Conservation (phyloP, 2,329 filamentous ascomycete species). For the Penicillium sp. region DNA sequence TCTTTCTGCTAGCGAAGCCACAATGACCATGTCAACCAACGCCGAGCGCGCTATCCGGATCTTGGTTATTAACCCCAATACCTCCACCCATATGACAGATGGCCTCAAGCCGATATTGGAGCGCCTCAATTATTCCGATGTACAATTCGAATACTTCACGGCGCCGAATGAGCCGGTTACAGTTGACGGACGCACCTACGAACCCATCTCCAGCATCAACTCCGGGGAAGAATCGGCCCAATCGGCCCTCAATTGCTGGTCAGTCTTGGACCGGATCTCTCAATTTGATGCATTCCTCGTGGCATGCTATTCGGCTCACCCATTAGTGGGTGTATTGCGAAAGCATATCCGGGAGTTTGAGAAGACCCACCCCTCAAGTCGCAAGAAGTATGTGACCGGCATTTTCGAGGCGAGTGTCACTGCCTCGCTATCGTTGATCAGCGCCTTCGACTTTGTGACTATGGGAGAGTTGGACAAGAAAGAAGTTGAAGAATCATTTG, state of each 20-base stretch:
- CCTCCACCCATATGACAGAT: conserved; percentile 46
- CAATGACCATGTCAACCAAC: conserved; percentile 3
- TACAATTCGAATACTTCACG: conserved; percentile 43
- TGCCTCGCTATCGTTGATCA: conserved; percentile 58
- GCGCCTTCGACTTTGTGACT: conserved; percentile 36
- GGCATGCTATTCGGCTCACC: conserved; percentile 85
- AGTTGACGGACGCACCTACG: conserved; percentile 30
- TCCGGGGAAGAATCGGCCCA: conserved; percentile 65
- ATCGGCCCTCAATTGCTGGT: conserved; percentile 64
- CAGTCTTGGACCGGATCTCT: conserved; percentile 48
- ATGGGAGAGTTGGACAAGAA: conserved; percentile 28
- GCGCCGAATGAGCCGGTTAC: conserved; percentile 34
- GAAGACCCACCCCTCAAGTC: conserved; percentile 14
- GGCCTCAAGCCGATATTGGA: conserved; percentile 42
- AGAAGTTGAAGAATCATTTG: conserved; percentile 60
- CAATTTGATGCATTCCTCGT: conserved; percentile 74
- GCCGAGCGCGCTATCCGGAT: conserved; percentile 28
- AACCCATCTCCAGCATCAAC: conserved; percentile 74
- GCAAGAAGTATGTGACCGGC: conserved; percentile 64
- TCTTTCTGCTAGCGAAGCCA: not conserved
- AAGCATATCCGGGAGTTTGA: conserved; percentile 36
- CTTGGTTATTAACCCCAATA: conserved; percentile 49
- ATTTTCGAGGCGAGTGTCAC: conserved; percentile 86
- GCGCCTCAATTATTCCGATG: conserved; percentile 36
- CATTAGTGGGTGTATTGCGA: conserved; percentile 66